Evolutionary conservation across 805 yeast species (phyloP), one percentile per base, ranked within the genome.

Genomic region (Kazachstania taianensis): DNA sequence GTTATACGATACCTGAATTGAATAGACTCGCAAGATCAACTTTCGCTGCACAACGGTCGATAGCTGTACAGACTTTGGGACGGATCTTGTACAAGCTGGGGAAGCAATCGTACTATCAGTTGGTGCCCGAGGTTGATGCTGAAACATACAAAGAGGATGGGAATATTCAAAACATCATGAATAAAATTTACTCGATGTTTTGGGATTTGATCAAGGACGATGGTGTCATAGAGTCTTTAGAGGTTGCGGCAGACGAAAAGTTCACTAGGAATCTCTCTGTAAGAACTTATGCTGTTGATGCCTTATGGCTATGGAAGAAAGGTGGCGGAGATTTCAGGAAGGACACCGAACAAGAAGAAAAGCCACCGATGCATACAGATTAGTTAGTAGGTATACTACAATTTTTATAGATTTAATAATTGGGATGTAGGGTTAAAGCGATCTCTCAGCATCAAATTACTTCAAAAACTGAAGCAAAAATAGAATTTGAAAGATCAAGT

Each of bases 51-150:
- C 99, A 92, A 59, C 66, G 96, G 32, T 75, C 92, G 41, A 70
- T 92, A 9, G 85, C 96, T 6, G 77, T 87, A 23, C 83, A 82
- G 52, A 82, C 92, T 7, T 48, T 86, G 29, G 99, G 99, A 3
- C 68, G 98, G 41, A 73, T 92, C 1, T 63, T 92, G 30, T 85
- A 81, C 58, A 83, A 84, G 53, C 62, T 89, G 32, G 89, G 92
- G 1, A 65, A 63, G 40, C 67, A 70, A 37, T 70, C 75, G 39
- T 72, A 74, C 50, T 72, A 72, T 47, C 68, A 66, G 41, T 61
- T 76, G 30, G 49, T 68, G 9, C 78, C 79, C 0, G 67, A 70
- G 29, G 55, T 61, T 18, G 62, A 62, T 32, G 57, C 57, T 24
- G 55, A 55, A 22, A 59, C 61, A 3, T 58, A 62, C 20, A 60